A percentile compares a stretch with the other conserved stretches of the same genome.
Evolutionary conservation across 257 asterid genomes (phyloP).

Genomic region (Capsicum baccatum): DNA sequence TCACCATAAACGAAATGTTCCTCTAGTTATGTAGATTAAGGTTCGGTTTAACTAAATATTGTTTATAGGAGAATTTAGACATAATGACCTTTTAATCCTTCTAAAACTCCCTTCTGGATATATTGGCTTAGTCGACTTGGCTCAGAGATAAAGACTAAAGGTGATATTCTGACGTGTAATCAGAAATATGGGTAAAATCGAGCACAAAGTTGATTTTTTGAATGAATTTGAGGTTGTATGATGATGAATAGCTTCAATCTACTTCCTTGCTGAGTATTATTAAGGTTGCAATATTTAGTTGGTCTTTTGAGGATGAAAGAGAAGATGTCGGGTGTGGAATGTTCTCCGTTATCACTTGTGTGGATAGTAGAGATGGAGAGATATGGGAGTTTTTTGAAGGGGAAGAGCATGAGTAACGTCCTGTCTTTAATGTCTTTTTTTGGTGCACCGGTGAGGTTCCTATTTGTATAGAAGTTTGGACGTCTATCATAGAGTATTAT

Average conservation of each 20-base stretch:
- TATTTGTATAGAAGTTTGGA: not conserved
- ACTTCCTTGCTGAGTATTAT: not conserved
- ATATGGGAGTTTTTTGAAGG: not conserved
- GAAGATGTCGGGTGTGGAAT: not conserved
- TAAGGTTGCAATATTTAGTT: constrained; percentile 3
- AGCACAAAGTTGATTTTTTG: not conserved
- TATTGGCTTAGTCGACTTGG: not conserved
- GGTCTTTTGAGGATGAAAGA: not conserved
- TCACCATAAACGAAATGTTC: not conserved
- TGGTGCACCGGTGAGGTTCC: not conserved
- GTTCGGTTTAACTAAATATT: not conserved
- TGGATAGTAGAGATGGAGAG: not conserved
- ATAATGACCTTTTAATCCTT: not conserved
- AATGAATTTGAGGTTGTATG: not conserved
- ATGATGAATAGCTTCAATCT: not conserved
- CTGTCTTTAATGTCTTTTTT: not conserved
- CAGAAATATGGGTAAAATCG: not conserved
- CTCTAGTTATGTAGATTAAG: not conserved
- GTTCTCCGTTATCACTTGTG: not conserved
- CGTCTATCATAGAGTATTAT: constrained; percentile 12
- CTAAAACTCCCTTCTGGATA: not conserved
- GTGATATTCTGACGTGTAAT: not conserved
- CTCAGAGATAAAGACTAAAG: not conserved
- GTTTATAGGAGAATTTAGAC: not conserved
- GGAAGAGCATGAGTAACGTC: not conserved